Evolutionary conservation across 2,329 filamentous ascomycete species (phyloP).

Genomic region (Xylariales sp.): DNA sequence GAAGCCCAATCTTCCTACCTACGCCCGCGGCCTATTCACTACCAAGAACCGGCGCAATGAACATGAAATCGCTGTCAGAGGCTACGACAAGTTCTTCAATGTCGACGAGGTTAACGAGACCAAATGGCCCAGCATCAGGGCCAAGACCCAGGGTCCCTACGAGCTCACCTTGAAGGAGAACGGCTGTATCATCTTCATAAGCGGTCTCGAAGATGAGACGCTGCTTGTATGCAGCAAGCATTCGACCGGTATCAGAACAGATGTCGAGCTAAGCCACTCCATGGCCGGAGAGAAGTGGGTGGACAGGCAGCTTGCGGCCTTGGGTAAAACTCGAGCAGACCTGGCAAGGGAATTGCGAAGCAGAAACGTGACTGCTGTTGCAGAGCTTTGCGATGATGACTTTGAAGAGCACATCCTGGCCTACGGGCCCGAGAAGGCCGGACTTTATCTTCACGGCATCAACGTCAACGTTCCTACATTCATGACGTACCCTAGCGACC

Average conservation of each 20-base stretch:
- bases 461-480: conserved; percentile 95
- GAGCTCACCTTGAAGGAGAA: conserved; percentile 98
- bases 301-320: conserved; percentile 68
- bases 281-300: conserved; percentile 77
- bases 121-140: conserved; percentile 73
- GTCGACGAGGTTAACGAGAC: conserved; percentile 76
- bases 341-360: conserved; percentile 69
- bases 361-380: conserved; percentile 90
- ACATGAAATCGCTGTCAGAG: conserved; percentile 77
- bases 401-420: conserved; percentile 97
- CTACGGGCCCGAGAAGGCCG: conserved; percentile 76
- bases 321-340: conserved; percentile 75
- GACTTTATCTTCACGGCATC: conserved; percentile 91
- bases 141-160: conserved; percentile 78
- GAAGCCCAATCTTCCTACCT: conserved; percentile 76
- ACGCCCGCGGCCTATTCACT: conserved; percentile 93
- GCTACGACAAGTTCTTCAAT: conserved; percentile 99
- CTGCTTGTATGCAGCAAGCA: conserved; percentile 98
- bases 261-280: conserved; percentile 74
- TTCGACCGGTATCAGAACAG: conserved; percentile 77
- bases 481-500: conserved; percentile 72
- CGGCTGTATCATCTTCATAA: conserved; percentile 98
- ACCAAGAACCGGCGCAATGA: conserved; percentile 59
- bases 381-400: conserved; percentile 89
- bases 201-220: conserved; percentile 82